These are phyloP conservation scores for Gamarada debralockiae DNA, from an alignment of 495 filamentous ascomycete species.

Conservation along the genomic window DNA sequence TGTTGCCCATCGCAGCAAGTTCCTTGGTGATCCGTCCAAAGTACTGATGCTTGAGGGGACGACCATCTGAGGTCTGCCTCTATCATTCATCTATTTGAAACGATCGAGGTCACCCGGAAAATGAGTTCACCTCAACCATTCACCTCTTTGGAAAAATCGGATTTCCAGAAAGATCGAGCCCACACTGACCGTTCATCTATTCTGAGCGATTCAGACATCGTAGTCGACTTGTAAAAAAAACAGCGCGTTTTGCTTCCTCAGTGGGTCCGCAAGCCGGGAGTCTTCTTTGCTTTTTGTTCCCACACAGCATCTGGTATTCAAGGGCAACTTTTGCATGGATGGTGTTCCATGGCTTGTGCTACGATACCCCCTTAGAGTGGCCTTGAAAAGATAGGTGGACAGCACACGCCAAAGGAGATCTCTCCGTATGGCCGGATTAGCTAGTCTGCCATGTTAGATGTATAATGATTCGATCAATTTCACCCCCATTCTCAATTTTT, in stretches of 20 bases:
- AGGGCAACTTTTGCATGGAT: constrained; percentile 12
- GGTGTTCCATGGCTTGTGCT: constrained; percentile 24
- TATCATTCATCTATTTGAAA: constrained; percentile 12
- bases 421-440: neutral
- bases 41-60: constrained; percentile 31
- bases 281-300: constrained; percentile 9
- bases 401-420: neutral
- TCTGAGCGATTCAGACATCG: neutral
- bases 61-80: constrained; percentile 13
- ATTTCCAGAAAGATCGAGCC: too few species aligned
- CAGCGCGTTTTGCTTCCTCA: neutral
- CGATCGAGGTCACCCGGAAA: neutral
- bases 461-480: constrained; percentile 11
- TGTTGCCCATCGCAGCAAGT: constrained; percentile 66
- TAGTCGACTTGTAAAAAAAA: constrained; percentile 6
- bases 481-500: neutral
- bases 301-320: constrained; percentile 1
- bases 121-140: too few species aligned
- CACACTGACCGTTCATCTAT: too few species aligned
- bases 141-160: too few species aligned
- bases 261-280: neutral
- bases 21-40: constrained; percentile 48
- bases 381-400: constrained; percentile 5
- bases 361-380: constrained; percentile 19
- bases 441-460: neutral